A percentile compares a stretch with the other conserved stretches of the same genome.
These are phyloP conservation scores for Phytophthora tubulina DNA, from an alignment of 352 stramenopile genomes.

Conservation along the genomic window DNA sequence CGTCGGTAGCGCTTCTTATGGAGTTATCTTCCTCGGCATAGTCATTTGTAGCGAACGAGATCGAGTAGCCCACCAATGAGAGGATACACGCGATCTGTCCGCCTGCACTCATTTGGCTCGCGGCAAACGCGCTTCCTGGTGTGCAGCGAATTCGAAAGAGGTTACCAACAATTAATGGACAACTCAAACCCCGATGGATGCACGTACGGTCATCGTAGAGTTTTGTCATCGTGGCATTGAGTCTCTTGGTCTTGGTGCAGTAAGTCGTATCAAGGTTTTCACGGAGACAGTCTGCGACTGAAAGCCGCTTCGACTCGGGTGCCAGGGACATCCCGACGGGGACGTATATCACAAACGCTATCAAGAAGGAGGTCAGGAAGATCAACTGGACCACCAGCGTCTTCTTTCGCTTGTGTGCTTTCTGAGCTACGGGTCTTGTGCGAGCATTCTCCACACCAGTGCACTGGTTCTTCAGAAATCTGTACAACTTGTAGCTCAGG, in stretches of 20 bases:
- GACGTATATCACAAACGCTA: slow-evolving; percentile 73
- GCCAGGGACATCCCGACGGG: slow-evolving; percentile 50
- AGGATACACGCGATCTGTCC: slow-evolving; percentile 76
- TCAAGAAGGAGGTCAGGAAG: slow-evolving; percentile 58
- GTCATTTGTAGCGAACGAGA: slow-evolving; percentile 74
- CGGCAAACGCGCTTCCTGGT: slow-evolving; percentile 55
- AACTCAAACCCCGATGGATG: not conserved
- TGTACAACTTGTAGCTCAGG: slow-evolving; percentile 64
- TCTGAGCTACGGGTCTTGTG: slow-evolving; percentile 25
- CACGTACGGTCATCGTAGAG: slow-evolving; percentile 75
- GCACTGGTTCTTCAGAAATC: slow-evolving; percentile 36
- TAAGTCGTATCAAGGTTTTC: slow-evolving; percentile 63
- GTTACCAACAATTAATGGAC: not conserved
- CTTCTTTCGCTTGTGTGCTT: slow-evolving; percentile 45
- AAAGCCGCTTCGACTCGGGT: slow-evolving; percentile 40
- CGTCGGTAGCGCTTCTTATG: slow-evolving; percentile 2
- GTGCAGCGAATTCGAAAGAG: not conserved
- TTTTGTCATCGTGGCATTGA: slow-evolving; percentile 69
- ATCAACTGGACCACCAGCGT: slow-evolving; percentile 55
- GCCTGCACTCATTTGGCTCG: slow-evolving; percentile 68
- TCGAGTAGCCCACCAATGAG: slow-evolving; percentile 75
- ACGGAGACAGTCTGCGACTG: slow-evolving; percentile 62
- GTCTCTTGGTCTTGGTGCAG: slow-evolving; percentile 62
- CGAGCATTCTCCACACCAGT: slow-evolving; percentile 44
- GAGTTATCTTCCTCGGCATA: slow-evolving; percentile 38